phyloP scores from a whole-genome alignment of 257 asterid species.

The Solanum pimpinellifolium region DNA sequence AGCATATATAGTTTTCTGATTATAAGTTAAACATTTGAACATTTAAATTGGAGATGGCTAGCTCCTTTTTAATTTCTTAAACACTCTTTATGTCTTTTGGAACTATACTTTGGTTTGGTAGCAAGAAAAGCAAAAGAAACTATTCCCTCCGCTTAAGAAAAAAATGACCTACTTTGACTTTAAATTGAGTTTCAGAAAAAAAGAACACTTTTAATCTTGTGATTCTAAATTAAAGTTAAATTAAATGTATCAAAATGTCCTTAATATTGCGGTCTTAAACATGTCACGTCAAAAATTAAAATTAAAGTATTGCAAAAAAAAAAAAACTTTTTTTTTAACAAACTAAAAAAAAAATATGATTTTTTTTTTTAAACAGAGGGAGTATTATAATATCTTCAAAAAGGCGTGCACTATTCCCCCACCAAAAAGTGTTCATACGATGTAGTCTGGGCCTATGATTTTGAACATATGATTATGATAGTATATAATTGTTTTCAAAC shows the following conservation, averaged over 20 bases:
- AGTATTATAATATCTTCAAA: background rate
- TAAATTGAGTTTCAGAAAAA: too few species aligned
- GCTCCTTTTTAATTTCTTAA: background rate
- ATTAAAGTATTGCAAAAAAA: too few species aligned
- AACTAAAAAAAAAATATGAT: too few species aligned
- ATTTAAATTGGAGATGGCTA: background rate
- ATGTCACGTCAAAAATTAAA: too few species aligned
- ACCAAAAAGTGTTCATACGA: background rate
- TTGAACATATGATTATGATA: background rate
- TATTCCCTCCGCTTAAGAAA: background rate
- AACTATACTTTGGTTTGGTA: background rate
- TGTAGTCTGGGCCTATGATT: background rate
- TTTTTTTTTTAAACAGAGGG: too few species aligned
- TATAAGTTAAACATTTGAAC: background rate
- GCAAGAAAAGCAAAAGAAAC: background rate
- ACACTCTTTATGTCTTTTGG: background rate
- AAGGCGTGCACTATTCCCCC: background rate
- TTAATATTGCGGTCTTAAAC: too few species aligned
- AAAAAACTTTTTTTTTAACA: too few species aligned
- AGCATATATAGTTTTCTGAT: background rate
- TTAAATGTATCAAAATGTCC: accelerated
- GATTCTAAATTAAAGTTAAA: too few species aligned
- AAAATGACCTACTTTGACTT: too few species aligned
- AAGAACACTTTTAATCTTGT: too few species aligned
- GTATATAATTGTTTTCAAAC: background rate